Percentiles rank a stretch among this genome's conserved stretches.
Conservation (phyloP, 2,329 filamentous ascomycete species). For the Aspergillus fijiensis region DNA sequence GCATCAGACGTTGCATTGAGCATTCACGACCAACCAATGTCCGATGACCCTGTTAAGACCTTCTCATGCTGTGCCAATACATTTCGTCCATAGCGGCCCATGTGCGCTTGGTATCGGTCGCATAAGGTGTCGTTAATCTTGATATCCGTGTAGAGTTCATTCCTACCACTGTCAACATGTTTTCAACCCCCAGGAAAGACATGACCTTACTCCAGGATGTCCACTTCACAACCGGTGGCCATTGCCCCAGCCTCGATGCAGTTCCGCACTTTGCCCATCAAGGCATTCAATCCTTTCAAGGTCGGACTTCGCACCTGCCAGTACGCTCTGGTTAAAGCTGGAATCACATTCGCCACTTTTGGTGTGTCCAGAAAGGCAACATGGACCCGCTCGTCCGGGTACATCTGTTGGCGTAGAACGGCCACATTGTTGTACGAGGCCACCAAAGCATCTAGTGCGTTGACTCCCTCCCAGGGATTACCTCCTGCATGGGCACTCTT, state of each 20-base stretch:
- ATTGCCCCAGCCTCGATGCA: constrained; percentile 39
- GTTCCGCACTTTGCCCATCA: constrained; percentile 30
- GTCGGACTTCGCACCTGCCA: constrained; percentile 50
- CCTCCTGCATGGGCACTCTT: constrained; percentile 57
- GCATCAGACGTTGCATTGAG: not conserved
- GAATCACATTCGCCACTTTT: constrained; percentile 57
- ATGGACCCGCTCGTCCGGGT: constrained; percentile 54
- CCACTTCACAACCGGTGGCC: constrained; percentile 36
- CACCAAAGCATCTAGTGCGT: constrained; percentile 59
- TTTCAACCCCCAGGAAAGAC: not conserved
- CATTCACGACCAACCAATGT: constrained; percentile 41
- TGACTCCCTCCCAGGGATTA: constrained; percentile 60
- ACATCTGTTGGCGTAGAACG: constrained; percentile 57
- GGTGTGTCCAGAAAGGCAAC: constrained; percentile 57
- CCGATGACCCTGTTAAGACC: constrained; percentile 46
- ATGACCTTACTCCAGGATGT: constrained; percentile 31
- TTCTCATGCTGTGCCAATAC: constrained; percentile 40
- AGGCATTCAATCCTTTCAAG: constrained; percentile 38
- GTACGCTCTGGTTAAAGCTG: constrained; percentile 49
- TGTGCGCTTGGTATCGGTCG: constrained; percentile 46
- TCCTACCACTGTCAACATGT: constrained; percentile 5
- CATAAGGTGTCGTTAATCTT: constrained; percentile 49
- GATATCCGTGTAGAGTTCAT: constrained; percentile 47
- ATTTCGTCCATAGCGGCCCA: constrained; percentile 42
- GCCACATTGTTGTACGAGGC: constrained; percentile 48